phyloP scores from a whole-genome alignment of 495 filamentous ascomycete species.

The Chaetomium fimeti region DNA sequence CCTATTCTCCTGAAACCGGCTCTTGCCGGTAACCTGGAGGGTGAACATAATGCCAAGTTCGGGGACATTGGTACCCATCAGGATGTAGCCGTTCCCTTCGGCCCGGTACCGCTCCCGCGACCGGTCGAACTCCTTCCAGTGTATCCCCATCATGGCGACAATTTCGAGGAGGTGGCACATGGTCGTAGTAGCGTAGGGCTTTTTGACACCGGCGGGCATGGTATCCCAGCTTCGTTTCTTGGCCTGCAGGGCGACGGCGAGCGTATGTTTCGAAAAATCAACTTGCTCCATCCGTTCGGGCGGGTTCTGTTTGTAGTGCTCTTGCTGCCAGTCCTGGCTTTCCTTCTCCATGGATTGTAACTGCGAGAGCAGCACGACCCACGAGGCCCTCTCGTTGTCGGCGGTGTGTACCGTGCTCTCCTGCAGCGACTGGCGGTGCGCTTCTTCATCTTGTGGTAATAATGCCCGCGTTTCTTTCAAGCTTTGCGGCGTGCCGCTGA shows the following conservation, averaged over 20 bases:
- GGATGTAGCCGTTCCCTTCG: conserved; percentile 52
- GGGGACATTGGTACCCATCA: conserved; percentile 43
- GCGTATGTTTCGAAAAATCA: conserved; percentile 32
- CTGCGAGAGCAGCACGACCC: conserved; percentile 46
- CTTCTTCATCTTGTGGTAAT: conserved; percentile 27
- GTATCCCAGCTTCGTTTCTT: conserved; percentile 53
- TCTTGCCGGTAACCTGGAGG: conserved; percentile 45
- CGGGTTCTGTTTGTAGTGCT: conserved; percentile 27
- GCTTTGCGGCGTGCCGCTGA: conserved; percentile 42
- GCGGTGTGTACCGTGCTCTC: conserved; percentile 42
- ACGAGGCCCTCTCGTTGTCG: conserved; percentile 50
- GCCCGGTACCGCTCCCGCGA: conserved; percentile 46
- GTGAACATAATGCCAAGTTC: conserved; percentile 51
- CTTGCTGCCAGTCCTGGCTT: conserved; percentile 42
- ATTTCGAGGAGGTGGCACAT: conserved; percentile 54
- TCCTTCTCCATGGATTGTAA: conserved; percentile 47
- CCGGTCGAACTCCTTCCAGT: conserved; percentile 53
- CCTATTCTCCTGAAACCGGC: conserved; percentile 44
- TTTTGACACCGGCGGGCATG: conserved; percentile 47
- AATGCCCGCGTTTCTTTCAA: conserved; percentile 36
- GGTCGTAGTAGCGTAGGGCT: conserved; percentile 51
- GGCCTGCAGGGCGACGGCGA: conserved; percentile 47
- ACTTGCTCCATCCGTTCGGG: conserved; percentile 4
- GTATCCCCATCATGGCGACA: conserved; percentile 49
- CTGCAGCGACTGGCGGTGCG: conserved; percentile 19